Conservation (phyloP, 257 asterid genomes). For the Paraleonurus japonicus region DNA sequence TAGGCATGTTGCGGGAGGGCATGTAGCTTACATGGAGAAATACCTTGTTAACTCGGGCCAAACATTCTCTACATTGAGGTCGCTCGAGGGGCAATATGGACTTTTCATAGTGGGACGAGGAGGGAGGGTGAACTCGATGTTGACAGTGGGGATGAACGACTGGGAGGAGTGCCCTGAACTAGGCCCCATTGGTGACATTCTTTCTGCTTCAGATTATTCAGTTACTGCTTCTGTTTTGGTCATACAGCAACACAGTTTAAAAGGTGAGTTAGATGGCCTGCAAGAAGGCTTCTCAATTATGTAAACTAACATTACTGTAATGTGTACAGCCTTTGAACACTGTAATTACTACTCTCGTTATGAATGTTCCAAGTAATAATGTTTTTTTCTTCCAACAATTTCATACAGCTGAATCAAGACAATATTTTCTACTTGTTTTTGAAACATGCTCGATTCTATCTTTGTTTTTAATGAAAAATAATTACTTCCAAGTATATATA, state of each 20-base stretch:
- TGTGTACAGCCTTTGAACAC: constrained; percentile 1
- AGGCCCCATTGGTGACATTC: constrained; percentile 90
- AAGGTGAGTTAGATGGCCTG: constrained; percentile 82
- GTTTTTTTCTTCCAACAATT: neutral
- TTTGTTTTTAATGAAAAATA: too few relatives aligned
- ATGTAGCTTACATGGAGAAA: constrained; percentile 85
- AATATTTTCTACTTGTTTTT: neutral
- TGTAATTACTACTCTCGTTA: neutral
- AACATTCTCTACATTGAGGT: constrained; percentile 70
- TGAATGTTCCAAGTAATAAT: neutral
- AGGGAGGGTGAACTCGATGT: constrained; percentile 70
- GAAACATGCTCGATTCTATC: too few relatives aligned
- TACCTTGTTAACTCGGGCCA: constrained; percentile 84
- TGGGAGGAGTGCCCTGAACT: constrained; percentile 98
- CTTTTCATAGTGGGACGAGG: constrained; percentile 87
- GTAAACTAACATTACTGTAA: constrained; percentile 33
- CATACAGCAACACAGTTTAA: constrained; percentile 79
- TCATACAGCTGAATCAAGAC: neutral
- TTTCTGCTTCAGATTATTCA: constrained; percentile 82
- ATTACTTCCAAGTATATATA: too few relatives aligned
- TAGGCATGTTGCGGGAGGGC: constrained; percentile 80
- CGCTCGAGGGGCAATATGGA: constrained; percentile 82
- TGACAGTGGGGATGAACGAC: constrained; percentile 93
- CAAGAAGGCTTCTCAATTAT: constrained; percentile 88
- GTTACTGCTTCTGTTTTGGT: constrained; percentile 74